Conservation (phyloP, 768 basidiomycete genomes). For the Holtermannia corniformis region DNA sequence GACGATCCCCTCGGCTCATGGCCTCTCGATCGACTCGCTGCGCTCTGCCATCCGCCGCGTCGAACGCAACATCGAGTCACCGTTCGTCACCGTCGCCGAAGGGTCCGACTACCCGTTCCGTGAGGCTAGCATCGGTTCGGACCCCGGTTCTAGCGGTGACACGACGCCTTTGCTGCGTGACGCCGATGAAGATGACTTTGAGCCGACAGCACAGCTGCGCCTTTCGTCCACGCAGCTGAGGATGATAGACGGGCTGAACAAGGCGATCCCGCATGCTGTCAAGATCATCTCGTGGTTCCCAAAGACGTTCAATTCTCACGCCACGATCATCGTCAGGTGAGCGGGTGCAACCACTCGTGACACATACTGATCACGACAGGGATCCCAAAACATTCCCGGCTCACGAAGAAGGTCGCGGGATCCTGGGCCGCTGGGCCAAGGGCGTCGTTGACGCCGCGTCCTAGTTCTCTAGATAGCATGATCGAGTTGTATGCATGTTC, state of each 20-base stretch:
- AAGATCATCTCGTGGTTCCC: conserved; percentile 33
- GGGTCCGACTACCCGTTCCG: background rate
- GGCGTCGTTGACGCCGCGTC: background rate
- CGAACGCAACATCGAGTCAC: conserved; percentile 19
- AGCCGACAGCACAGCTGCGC: conserved; percentile 8
- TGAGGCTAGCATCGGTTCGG: background rate
- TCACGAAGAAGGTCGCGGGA: conserved; percentile 24
- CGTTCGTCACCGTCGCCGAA: conserved; percentile 6
- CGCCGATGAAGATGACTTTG: background rate
- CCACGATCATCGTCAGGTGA: conserved; percentile 28
- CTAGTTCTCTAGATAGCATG: background rate
- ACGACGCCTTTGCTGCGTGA: background rate
- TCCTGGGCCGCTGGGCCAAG: conserved; percentile 24
- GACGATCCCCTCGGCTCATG: conserved; percentile 4
- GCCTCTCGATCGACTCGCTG: conserved; percentile 17
- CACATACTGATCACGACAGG: conserved; percentile 2
- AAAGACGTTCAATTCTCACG: conserved; percentile 28
- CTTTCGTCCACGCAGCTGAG: conserved; percentile 17
- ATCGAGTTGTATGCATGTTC: too few species aligned
- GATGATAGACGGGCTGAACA: conserved; percentile 6
- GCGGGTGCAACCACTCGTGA: conserved; percentile 1
- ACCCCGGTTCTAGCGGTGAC: background rate
- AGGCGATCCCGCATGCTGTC: conserved; percentile 10
- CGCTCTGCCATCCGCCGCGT: conserved; percentile 19
- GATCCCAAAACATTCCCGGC: conserved; percentile 23